Evolutionary conservation across 805 yeast genomes (phyloP), one percentile per base, ranked within the genome.

Genomic region (Wickerhamiella sergipiensis): DNA sequence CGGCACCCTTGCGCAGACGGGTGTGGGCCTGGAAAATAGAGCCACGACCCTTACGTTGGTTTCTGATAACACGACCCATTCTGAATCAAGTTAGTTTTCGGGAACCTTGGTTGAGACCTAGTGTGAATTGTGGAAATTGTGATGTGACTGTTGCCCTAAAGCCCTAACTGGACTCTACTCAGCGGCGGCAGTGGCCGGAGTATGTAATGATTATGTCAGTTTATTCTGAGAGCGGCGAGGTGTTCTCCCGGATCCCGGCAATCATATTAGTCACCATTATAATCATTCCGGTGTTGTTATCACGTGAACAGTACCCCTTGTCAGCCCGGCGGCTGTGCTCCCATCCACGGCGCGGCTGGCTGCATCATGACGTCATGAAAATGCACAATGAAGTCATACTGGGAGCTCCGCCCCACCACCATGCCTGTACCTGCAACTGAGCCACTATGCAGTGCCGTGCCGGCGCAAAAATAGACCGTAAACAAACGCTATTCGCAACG

Each of bases 1-100:
- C 98, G 74, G 98, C 97, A 76, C 98, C 98, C 80, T 92, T 86
- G 85, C 98, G 88, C 77, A 92, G 86, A 79, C 97, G 90, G 82
- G 97, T 90, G 92, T 90, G 95, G 71, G 98, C 83, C 74, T 95
- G 84, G 88, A 92, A 92, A 83, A 92, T 88, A 71, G 97, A 90
- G 74, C 98, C 97, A 55, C 55, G 60, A 85, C 97, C 97, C 81
- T 92, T 92, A 88, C 99, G 89, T 84, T 92, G 99, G 84, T 92
- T 92, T 81, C 98, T 95, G 81, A 92, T 92, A 79, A 92, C 99
- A 52, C 63, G 61, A 50, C 63, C 63, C 64, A 60, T 60, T 50
- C 47, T 26, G 49, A 40, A 40, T 40, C 24, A 18, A 18, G 24
- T 40, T 40, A 12, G 43, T 18, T 40, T 19, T 40, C 22, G 24